A percentile compares a stretch with the other conserved stretches of the same genome.
Conservation (phyloP, 768 basidiomycete species). For the Russula dissimulans region DNA sequence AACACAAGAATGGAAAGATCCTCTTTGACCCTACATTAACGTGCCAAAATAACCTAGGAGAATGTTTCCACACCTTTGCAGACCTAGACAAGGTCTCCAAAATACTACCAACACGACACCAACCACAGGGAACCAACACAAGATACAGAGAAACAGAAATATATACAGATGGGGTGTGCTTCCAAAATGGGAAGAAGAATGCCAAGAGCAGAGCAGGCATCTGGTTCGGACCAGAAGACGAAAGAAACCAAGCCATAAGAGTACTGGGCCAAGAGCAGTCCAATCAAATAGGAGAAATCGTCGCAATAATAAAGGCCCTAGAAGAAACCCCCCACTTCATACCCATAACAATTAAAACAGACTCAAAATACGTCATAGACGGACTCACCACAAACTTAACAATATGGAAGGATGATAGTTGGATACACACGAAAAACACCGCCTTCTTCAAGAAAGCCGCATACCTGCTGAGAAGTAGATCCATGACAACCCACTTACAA, state of each 20-base stretch:
- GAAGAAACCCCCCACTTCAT: neutral
- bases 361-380: constrained; percentile 21
- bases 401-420: constrained; percentile 26
- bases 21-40: neutral
- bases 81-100: neutral
- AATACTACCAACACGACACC: neutral
- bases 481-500: constrained; percentile 16
- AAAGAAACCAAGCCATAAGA: neutral
- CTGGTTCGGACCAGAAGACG: no score
- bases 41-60: neutral
- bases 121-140: no score
- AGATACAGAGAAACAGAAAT: no score
- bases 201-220: no score
- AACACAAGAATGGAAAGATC: neutral
- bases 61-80: neutral
- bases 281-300: neutral
- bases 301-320: neutral
- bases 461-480: constrained; percentile 10
- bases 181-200: no score
- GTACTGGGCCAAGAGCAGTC: neutral
- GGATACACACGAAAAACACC: constrained; percentile 18
- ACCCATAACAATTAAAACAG: constrained; percentile 8
- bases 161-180: no score
- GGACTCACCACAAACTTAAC: neutral
- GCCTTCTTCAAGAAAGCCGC: constrained; percentile 7